Base-by-base conservation (phyloP, 768 basidiomycete genomes). In the Auricularia heimuer region DNA sequence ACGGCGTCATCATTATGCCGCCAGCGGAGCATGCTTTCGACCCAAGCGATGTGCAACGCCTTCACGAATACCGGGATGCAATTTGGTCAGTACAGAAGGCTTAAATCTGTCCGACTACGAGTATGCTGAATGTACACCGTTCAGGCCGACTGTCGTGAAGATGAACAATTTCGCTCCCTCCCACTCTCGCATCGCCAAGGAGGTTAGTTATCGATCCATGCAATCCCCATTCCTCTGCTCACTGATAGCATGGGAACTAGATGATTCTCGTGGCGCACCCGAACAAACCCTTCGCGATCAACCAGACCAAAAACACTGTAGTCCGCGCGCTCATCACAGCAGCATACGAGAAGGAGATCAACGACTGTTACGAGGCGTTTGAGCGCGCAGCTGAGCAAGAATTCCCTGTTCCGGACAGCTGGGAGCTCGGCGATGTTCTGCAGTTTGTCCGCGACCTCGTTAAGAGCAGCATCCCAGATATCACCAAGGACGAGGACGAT, bases 111-210 rank as follows among this genome's bases (percentile, higher is more conserved):
- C 11, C 1, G 47, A 51, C 11, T 12, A 16, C 10, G 4, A 6
- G 11, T 12, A 16, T 51, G 6, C 47, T 51, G 10, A 18, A 12
- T 18, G 75, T 33, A 74, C 77, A 68, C 64, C 71, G 33, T 66
- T 29, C 47, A 51, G 47, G 79, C 72, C 78, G 0, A 79, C 74
- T 8, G 72, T 81, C 3, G 75, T 80, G 63, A 66, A 74, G 56
- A 71, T 77, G 24, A 60, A 60, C 56, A 24, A 24, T 7, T 60
- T 33, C 24, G 56, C 34, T 6, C 56, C 56, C 16, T 33, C 56
- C 11, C 56, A 60, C 66, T 80, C 79, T 0, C 69, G 79, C 24
- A 69, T 82, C 3, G 81, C 80, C 71, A 81, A 81, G 66, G 79
- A 81, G 75, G 69, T 65, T 18, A 33, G 21, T 63, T 54, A 8